phyloP scores from a whole-genome alignment of 75 land plant genomes.

The Pinus tabuliformis region DNA sequence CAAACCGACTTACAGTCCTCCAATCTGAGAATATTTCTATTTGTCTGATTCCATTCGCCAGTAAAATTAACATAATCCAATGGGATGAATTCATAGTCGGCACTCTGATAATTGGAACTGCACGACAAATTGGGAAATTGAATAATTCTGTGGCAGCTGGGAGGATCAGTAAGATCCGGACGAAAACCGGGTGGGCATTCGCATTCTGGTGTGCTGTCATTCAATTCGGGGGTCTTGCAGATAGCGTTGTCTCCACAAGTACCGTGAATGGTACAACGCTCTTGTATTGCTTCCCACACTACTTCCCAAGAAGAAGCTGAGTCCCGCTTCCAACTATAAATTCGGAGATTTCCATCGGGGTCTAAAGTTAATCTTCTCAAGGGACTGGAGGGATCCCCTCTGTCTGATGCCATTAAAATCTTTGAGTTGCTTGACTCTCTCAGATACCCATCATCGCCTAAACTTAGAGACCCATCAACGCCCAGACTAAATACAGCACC shows the following conservation, averaged over 20 bases:
- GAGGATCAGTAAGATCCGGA: not conserved
- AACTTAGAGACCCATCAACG: no score
- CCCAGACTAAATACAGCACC: no score
- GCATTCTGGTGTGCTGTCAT: slow-evolving; percentile 8
- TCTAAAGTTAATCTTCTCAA: slow-evolving; percentile 34
- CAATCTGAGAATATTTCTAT: not conserved
- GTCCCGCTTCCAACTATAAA: slow-evolving; percentile 23
- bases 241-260: slow-evolving; percentile 35
- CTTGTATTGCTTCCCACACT: slow-evolving; percentile 28
- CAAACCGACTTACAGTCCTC: slow-evolving; percentile 19
- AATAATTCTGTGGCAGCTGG: not conserved
- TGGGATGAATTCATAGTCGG: slow-evolving; percentile 25
- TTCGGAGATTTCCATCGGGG: slow-evolving; percentile 38
- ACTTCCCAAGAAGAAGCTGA: not conserved
- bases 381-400: not conserved
- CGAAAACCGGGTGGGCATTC: slow-evolving; percentile 36
- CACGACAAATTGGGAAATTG: not conserved
- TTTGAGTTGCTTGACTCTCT: no score
- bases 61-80: slow-evolving; percentile 40
- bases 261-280: slow-evolving; percentile 36
- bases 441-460: no score
- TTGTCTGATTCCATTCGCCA: slow-evolving; percentile 6
- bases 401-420: slow-evolving; percentile 2
- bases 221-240: slow-evolving; percentile 9
- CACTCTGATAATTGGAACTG: no score